These are phyloP conservation scores for Paramecium pentaurelia DNA, from an alignment of 73 alveolate species.

Conservation along the genomic window DNA sequence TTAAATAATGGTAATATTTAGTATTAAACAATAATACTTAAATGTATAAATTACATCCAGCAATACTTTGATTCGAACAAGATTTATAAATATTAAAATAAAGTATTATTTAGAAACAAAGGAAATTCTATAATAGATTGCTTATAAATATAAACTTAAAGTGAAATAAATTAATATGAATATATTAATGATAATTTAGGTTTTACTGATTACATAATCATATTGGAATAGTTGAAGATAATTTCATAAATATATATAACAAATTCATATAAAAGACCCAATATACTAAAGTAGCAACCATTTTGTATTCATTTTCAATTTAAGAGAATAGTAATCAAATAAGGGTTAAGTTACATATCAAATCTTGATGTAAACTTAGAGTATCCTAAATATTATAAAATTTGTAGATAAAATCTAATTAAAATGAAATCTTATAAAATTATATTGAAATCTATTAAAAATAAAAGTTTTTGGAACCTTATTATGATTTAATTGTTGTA, in stretches of 20 bases:
- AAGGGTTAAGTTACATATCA: neutral
- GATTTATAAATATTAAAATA: too few relatives aligned
- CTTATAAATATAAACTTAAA: too few relatives aligned
- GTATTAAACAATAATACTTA: neutral
- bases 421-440: neutral
- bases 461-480: neutral
- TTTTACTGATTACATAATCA: neutral
- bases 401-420: neutral
- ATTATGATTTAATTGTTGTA: neutral
- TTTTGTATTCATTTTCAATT: neutral
- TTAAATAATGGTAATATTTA: neutral
- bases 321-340: too few relatives aligned
- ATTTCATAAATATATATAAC: neutral
- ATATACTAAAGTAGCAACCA: neutral
- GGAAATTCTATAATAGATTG: too few relatives aligned
- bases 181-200: too few relatives aligned
- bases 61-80: too few relatives aligned
- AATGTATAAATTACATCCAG: neutral
- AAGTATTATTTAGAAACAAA: too few relatives aligned
- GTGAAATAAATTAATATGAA: too few relatives aligned
- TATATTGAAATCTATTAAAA: neutral
- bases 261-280: neutral
- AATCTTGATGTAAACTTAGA: neutral
- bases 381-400: too few relatives aligned
- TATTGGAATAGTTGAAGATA: neutral